phyloP scores from a whole-genome alignment of 2,329 filamentous ascomycete species.

The Pestalotiopsis sp. region DNA sequence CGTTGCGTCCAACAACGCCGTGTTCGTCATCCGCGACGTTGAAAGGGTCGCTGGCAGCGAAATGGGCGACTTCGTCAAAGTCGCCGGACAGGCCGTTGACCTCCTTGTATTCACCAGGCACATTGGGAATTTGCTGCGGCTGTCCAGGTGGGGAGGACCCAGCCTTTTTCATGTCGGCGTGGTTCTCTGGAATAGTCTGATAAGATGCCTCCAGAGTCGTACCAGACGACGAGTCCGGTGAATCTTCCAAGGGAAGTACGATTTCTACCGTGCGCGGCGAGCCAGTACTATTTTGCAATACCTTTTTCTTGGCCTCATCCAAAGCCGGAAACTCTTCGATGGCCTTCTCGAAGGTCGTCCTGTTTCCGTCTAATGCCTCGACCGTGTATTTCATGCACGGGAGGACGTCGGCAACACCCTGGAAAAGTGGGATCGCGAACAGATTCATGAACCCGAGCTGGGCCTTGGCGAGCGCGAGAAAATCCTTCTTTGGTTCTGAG shows the following conservation, averaged over 20 bases:
- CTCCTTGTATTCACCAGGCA: conserved; percentile 38
- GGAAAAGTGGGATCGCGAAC: conserved; percentile 90
- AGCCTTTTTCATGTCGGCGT: conserved; percentile 26
- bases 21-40: conserved; percentile 38
- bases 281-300: conserved; percentile 40
- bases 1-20: conserved; percentile 31
- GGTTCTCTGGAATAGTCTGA: conserved; percentile 19
- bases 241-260: conserved; percentile 26
- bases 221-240: conserved; percentile 19
- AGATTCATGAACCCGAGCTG: conserved; percentile 97
- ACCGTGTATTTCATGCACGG: conserved; percentile 83
- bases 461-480: conserved; percentile 78
- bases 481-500: conserved; percentile 79
- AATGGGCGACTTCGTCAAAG: conserved; percentile 48
- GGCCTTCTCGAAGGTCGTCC: conserved; percentile 68
- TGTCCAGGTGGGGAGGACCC: conserved; percentile 23
- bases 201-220: conserved; percentile 13
- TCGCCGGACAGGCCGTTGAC: conserved; percentile 43
- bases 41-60: conserved; percentile 52
- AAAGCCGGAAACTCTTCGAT: conserved; percentile 63
- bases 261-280: conserved; percentile 47
- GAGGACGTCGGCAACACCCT: conserved; percentile 81
- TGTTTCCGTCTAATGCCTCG: conserved; percentile 78
- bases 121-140: conserved; percentile 30
- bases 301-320: conserved; percentile 36